A percentile compares a stretch with the other conserved stretches of the same genome.
These are phyloP conservation scores for Aschersonia sp. DNA, from an alignment of 2,329 filamentous ascomycete species.

Conservation along the genomic window DNA sequence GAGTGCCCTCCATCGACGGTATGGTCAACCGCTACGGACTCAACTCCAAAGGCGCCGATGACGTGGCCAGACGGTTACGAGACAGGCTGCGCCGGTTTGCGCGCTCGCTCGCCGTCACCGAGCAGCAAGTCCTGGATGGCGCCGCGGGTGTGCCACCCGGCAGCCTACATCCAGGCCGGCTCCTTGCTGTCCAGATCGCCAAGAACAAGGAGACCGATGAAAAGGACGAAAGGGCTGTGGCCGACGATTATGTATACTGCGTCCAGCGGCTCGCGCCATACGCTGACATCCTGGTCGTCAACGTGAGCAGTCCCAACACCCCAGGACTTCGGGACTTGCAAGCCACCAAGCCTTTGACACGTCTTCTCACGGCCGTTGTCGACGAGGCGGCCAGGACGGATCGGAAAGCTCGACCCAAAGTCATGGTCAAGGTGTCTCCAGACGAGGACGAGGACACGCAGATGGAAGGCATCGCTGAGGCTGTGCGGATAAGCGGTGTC, in stretches of 20 bases:
- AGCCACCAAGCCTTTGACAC: slow-evolving; percentile 66
- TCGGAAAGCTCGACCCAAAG: slow-evolving; percentile 49
- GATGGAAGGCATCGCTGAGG: slow-evolving; percentile 75
- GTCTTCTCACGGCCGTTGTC: slow-evolving; percentile 71
- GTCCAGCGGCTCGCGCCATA: slow-evolving; percentile 72
- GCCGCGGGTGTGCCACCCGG: slow-evolving; percentile 66
- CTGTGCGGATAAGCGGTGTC: slow-evolving; percentile 70
- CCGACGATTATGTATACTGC: slow-evolving; percentile 75
- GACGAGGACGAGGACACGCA: slow-evolving; percentile 82
- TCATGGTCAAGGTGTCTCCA: slow-evolving; percentile 97
- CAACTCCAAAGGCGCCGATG: slow-evolving; percentile 80
- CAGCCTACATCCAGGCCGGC: slow-evolving; percentile 58
- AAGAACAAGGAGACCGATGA: slow-evolving; percentile 94
- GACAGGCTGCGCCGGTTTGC: slow-evolving; percentile 69
- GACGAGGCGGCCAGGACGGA: slow-evolving; percentile 55
- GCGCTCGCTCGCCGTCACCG: slow-evolving; percentile 52
- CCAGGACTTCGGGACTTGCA: slow-evolving; percentile 81
- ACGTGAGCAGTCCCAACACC: slow-evolving; percentile 93
- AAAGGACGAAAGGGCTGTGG: slow-evolving; percentile 67
- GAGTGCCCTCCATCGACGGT: slow-evolving; percentile 67
- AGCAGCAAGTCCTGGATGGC: slow-evolving; percentile 62
- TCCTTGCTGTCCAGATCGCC: slow-evolving; percentile 83
- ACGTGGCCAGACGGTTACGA: slow-evolving; percentile 65
- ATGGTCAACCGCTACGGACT: slow-evolving; percentile 94
- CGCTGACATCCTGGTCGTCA: slow-evolving; percentile 93